A percentile compares a stretch with the other conserved stretches of the same genome.
Conservation (phyloP, 1,139 yeast species). For the Tardiomyces depauwii region DNA sequence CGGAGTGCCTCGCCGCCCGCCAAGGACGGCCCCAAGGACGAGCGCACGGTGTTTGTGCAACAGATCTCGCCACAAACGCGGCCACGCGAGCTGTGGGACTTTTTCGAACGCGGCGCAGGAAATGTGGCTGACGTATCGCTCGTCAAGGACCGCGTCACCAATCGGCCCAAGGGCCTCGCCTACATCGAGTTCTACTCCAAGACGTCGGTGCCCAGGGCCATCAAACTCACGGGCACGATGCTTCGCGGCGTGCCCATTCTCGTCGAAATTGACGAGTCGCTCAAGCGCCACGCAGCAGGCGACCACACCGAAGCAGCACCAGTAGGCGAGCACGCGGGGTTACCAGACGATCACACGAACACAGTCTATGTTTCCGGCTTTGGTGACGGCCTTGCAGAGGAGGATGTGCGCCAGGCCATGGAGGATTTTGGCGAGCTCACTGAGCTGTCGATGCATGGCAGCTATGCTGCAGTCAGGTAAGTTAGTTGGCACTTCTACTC, state of each 20-base stretch:
- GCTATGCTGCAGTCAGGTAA: not conserved
- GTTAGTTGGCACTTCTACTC: not conserved
- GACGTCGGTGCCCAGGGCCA: constrained; percentile 24
- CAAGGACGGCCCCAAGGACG: constrained; percentile 10
- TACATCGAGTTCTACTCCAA: constrained; percentile 26
- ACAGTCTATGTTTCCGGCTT: not conserved
- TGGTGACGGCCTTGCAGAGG: not conserved
- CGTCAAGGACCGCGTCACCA: constrained; percentile 26
- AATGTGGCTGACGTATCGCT: constrained; percentile 28
- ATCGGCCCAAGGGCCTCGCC: constrained; percentile 29
- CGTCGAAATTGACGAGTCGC: constrained; percentile 26
- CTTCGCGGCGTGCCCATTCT: constrained; percentile 28
- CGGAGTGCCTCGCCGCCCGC: not conserved
- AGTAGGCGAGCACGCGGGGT: not conserved
- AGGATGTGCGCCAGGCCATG: not conserved
- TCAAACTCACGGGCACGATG: constrained; percentile 25
- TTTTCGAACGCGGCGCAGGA: constrained; percentile 26
- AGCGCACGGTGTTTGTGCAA: constrained; percentile 29
- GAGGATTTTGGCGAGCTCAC: not conserved
- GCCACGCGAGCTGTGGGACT: constrained; percentile 23
- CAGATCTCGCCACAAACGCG: constrained; percentile 27
- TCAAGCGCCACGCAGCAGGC: not conserved
- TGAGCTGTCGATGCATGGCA: not conserved
- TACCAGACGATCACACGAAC: not conserved
- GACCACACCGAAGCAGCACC: not conserved